A percentile compares a stretch with the other conserved stretches of the same genome.
phyloP scores from a whole-genome alignment of 257 asterid species.

The Solanum commersonii region DNA sequence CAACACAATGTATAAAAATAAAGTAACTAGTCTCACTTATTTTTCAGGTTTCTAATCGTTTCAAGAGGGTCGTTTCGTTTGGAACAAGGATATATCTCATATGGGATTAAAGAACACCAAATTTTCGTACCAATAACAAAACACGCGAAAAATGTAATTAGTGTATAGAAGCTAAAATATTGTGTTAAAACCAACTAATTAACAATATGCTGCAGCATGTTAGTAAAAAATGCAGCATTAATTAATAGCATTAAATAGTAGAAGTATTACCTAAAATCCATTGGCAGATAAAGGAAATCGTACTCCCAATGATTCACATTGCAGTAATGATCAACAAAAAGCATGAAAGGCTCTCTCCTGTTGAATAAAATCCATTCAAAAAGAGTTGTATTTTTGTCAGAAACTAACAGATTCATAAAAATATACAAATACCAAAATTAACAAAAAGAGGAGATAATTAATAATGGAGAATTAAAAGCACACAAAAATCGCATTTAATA shows the following conservation, averaged over 20 bases:
- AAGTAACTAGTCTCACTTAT: background rate
- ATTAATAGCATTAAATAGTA: background rate
- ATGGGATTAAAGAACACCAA: too few species aligned
- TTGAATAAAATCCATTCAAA: background rate
- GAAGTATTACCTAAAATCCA: constrained; percentile 38
- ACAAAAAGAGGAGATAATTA: background rate
- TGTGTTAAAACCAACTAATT: background rate
- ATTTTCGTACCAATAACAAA: background rate
- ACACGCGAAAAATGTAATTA: background rate
- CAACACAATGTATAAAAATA: background rate
- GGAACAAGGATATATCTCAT: background rate
- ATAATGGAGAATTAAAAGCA: background rate
- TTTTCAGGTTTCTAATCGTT: background rate
- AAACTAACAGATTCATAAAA: background rate
- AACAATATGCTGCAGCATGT: background rate
- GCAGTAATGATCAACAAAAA: constrained; percentile 32
- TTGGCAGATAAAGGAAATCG: constrained; percentile 51
- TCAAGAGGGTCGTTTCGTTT: background rate
- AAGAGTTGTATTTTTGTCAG: background rate
- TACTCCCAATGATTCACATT: constrained; percentile 18
- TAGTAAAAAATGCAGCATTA: background rate
- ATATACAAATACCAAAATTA: background rate
- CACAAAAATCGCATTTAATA: background rate
- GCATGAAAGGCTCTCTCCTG: constrained; percentile 38
- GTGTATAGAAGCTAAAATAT: background rate